Evolutionary conservation across 768 basidiomycete species (phyloP).

Genomic region (Sarcodon aspratus): DNA sequence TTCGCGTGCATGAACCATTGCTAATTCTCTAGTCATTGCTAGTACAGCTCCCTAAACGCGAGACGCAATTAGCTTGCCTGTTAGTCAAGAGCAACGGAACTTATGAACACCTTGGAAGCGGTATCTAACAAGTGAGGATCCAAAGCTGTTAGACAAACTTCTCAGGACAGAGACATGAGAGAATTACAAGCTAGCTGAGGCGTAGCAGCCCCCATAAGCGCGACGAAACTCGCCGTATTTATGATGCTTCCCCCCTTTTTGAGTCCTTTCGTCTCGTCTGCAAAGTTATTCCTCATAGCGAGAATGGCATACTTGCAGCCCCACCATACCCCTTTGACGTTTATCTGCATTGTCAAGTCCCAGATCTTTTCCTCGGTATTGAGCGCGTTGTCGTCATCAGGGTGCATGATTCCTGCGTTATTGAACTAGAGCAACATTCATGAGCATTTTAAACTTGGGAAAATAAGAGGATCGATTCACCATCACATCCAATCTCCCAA

Average conservation of each 20-base stretch:
- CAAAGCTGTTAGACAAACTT: not conserved
- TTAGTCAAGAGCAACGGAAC: not conserved
- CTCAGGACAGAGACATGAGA: not conserved
- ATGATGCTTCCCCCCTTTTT: constrained; percentile 86
- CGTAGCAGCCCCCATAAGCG: constrained; percentile 90
- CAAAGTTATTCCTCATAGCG: constrained; percentile 91
- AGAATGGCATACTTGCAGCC: constrained; percentile 96
- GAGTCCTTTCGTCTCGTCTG: constrained; percentile 71
- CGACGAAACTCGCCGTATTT: constrained; percentile 97
- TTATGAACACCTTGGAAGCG: constrained; percentile 64
- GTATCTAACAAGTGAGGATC: constrained; percentile 49
- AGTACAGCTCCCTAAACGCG: constrained; percentile 78
- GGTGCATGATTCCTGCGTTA: constrained; percentile 99
- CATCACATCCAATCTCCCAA: constrained; percentile 94
- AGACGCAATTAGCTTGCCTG: constrained; percentile 1
- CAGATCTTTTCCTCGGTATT: constrained; percentile 96
- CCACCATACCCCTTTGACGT: constrained; percentile 99
- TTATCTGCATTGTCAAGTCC: constrained; percentile 89
- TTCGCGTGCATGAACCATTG: constrained; percentile 96
- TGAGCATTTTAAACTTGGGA: not conserved
- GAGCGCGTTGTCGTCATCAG: constrained; percentile 86
- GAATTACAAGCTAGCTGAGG: constrained; percentile 95
- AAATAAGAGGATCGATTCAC: constrained; percentile 28
- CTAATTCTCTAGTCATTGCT: constrained; percentile 95
- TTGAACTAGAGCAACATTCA: constrained; percentile 57